Conservation (phyloP, 495 filamentous ascomycete species). For the Podospora pseudopauciseta region DNA sequence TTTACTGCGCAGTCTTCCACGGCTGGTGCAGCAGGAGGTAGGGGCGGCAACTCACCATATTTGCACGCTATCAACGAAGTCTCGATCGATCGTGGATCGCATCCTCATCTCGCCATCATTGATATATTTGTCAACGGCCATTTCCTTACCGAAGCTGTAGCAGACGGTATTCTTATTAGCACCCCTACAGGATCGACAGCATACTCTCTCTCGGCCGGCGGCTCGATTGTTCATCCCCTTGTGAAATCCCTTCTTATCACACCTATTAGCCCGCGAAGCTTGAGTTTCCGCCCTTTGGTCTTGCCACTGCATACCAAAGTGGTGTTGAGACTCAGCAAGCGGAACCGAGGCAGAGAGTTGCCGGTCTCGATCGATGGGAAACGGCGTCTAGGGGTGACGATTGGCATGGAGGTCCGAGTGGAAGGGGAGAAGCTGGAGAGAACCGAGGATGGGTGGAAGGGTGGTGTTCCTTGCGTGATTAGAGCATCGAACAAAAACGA, state of each 20-base stretch:
- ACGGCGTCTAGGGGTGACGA: slow-evolving; percentile 64
- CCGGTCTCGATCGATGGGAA: slow-evolving; percentile 89
- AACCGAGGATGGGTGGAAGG: slow-evolving; percentile 51
- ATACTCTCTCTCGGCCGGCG: slow-evolving; percentile 86
- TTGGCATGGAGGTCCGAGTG: slow-evolving; percentile 85
- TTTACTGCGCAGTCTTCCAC: neutral
- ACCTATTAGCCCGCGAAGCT: slow-evolving; percentile 86
- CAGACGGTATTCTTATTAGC: slow-evolving; percentile 89
- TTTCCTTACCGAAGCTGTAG: slow-evolving; percentile 86
- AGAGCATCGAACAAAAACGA: slow-evolving; percentile 40
- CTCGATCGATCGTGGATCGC: slow-evolving; percentile 82
- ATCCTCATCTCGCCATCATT: slow-evolving; percentile 85
- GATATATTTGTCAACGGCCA: slow-evolving; percentile 81
- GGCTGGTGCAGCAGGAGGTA: neutral
- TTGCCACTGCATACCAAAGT: slow-evolving; percentile 85
- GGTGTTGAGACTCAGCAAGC: slow-evolving; percentile 72
- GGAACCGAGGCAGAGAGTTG: slow-evolving; percentile 77
- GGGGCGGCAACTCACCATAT: slow-evolving; percentile 30
- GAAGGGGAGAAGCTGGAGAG: slow-evolving; percentile 71
- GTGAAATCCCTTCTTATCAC: slow-evolving; percentile 85
- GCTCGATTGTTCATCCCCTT: slow-evolving; percentile 91
- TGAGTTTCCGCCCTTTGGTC: slow-evolving; percentile 89
- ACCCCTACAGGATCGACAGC: slow-evolving; percentile 94
- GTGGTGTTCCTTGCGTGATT: slow-evolving; percentile 70
- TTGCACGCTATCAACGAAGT: slow-evolving; percentile 95